A percentile compares a stretch with the other conserved stretches of the same genome.
Conservation (phyloP, 768 basidiomycete species). For the Phaeotremella skinneri region DNA sequence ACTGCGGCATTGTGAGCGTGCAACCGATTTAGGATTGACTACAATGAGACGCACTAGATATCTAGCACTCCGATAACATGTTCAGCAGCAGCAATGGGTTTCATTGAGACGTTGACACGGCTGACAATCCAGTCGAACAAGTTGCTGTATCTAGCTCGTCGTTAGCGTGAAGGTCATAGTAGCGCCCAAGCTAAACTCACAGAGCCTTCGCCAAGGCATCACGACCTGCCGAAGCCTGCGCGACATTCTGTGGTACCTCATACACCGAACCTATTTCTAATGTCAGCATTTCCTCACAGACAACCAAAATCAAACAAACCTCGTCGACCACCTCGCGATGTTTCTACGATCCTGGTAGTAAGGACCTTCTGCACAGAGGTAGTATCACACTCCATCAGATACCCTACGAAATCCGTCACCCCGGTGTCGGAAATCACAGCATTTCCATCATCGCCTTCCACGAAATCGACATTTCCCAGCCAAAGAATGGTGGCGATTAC, state of each 20-base stretch:
- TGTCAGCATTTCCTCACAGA: not conserved
- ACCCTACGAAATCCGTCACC: conserved; percentile 92
- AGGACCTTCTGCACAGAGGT: conserved; percentile 80
- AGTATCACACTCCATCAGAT: conserved; percentile 84
- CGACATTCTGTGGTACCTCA: conserved; percentile 85
- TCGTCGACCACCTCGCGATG: conserved; percentile 82
- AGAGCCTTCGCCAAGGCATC: conserved; percentile 94
- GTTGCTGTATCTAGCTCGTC: conserved; percentile 69
- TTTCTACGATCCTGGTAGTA: conserved; percentile 83
- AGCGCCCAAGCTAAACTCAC: conserved; percentile 24
- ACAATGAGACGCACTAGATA: conserved; percentile 62
- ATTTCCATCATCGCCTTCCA: conserved; percentile 85
- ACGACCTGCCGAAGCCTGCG: conserved; percentile 82
- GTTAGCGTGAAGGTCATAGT: not conserved
- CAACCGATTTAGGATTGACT: not conserved
- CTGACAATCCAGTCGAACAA: conserved; percentile 99
- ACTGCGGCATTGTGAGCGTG: conserved; percentile 26
- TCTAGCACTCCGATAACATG: conserved; percentile 94
- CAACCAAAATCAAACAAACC: conserved; percentile 53
- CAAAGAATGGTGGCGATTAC: conserved; percentile 89
- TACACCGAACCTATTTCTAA: conserved; percentile 68
- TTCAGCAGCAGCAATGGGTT: conserved; percentile 67
- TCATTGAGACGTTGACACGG: conserved; percentile 94
- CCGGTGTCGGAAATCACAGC: conserved; percentile 72
- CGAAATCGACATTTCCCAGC: conserved; percentile 93